phyloP scores from a whole-genome alignment of 148 eudicot genomes.

The Rhododendron mucronatum region DNA sequence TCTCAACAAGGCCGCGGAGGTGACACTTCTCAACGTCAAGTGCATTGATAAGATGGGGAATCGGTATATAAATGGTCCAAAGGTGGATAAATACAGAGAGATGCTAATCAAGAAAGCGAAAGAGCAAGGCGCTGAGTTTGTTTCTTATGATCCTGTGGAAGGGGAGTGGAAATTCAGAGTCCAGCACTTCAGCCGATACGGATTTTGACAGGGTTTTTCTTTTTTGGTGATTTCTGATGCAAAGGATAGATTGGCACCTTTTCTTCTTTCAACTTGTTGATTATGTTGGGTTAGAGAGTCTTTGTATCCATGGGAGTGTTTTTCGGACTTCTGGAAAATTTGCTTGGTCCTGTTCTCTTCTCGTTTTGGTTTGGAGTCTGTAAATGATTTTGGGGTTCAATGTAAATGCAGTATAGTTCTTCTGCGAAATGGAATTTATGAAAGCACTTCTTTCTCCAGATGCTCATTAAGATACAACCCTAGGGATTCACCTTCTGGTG shows the following conservation, averaged over 20 bases:
- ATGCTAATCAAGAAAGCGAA: background rate
- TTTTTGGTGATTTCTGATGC: background rate
- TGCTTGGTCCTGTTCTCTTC: background rate
- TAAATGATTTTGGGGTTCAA: background rate
- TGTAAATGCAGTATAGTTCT: background rate
- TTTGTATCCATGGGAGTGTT: background rate
- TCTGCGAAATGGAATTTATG: background rate
- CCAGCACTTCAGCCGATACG: background rate
- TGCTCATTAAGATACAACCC: too few relatives aligned
- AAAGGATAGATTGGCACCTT: background rate
- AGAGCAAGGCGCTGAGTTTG: background rate
- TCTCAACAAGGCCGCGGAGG: background rate
- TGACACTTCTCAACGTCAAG: background rate
- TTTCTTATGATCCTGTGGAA: background rate
- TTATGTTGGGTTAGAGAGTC: background rate
- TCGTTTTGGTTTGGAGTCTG: background rate
- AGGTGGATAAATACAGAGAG: background rate
- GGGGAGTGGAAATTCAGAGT: constrained; percentile 2
- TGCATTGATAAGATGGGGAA: constrained; percentile 3
- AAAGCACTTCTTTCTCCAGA: too few relatives aligned
- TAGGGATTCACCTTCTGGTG: too few relatives aligned
- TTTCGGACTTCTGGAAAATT: background rate
- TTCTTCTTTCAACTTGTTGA: background rate
- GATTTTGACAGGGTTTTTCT: background rate
- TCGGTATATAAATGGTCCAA: background rate